Evolutionary conservation across 208 protist genomes (phyloP).

Genomic region (Leishmania guyanensis): DNA sequence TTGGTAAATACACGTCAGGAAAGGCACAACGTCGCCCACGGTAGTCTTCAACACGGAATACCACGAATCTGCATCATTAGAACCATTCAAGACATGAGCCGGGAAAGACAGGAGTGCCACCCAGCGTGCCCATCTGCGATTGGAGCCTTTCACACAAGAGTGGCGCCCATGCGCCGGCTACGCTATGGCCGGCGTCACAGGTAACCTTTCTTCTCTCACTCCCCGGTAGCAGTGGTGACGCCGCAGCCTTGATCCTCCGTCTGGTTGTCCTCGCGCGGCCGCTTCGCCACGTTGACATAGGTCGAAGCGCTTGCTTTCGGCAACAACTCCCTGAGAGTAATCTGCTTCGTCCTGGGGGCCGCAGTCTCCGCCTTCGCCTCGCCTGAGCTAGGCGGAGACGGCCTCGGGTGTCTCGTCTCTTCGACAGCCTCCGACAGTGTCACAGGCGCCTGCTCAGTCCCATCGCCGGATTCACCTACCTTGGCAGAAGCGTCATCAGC

Average conservation of each 20-base stretch:
- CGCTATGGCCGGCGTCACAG: not conserved
- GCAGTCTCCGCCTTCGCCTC: conserved; percentile 27
- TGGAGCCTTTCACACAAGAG: not conserved
- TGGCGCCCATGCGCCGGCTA: not conserved
- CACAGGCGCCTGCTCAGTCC: not conserved
- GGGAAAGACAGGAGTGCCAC: not conserved
- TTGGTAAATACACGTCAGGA: not conserved
- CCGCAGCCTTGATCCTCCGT: conserved; percentile 20
- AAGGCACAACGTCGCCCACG: not conserved
- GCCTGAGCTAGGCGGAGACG: not conserved
- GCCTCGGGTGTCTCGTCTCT: not conserved
- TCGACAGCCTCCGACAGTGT: not conserved
- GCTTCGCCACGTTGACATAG: conserved; percentile 10
- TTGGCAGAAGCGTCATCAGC: not conserved
- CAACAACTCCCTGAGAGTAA: conserved; percentile 24
- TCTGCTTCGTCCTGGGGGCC: conserved; percentile 15
- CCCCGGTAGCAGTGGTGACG: conserved; percentile 11
- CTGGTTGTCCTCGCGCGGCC: conserved; percentile 21
- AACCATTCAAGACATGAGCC: not conserved
- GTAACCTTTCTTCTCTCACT: conserved; percentile 3
- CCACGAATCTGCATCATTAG: not conserved
- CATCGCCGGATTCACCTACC: not conserved
- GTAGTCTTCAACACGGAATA: not conserved
- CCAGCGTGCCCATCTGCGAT: not conserved
- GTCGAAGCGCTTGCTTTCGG: conserved; percentile 7